phyloP scores from a whole-genome alignment of 108 stramenopile species.

The Phaeodactylum tricornutum region DNA sequence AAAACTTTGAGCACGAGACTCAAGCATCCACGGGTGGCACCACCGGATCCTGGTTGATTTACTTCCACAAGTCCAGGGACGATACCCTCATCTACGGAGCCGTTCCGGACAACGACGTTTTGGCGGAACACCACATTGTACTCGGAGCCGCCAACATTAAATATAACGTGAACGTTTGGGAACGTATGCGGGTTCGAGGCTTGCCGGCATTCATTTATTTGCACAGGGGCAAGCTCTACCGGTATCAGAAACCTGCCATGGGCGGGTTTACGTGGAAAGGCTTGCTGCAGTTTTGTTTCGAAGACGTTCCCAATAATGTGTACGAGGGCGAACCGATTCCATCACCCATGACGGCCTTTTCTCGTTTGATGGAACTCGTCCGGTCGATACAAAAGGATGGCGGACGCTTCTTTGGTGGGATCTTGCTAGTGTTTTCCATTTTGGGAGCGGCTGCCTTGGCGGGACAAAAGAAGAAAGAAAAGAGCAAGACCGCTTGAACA shows the following conservation, averaged over 20 bases:
- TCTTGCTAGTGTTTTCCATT: too few relatives aligned
- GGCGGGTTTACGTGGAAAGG: too few relatives aligned
- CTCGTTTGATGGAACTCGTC: too few relatives aligned
- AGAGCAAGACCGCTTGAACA: too few relatives aligned
- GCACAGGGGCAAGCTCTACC: neutral
- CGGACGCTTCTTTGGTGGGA: too few relatives aligned
- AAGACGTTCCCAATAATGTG: too few relatives aligned
- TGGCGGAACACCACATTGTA: constrained; percentile 1
- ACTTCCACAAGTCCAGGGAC: constrained; percentile 6
- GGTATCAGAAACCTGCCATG: neutral
- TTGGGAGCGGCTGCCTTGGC: too few relatives aligned
- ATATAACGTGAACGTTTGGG: neutral
- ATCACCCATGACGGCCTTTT: too few relatives aligned
- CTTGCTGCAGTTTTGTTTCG: too few relatives aligned
- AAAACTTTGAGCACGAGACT: constrained; percentile 53
- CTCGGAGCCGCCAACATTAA: neutral
- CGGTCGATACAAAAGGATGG: too few relatives aligned
- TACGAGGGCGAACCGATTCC: too few relatives aligned
- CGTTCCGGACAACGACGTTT: neutral
- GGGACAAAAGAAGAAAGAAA: too few relatives aligned
- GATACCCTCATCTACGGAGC: neutral
- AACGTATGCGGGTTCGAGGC: neutral
- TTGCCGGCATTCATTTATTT: neutral
- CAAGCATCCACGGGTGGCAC: constrained; percentile 50
- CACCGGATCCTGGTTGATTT: constrained; percentile 36